Evolutionary conservation across 2,329 filamentous ascomycete species (phyloP).

Genomic region (Diaporthe aspalathi): DNA sequence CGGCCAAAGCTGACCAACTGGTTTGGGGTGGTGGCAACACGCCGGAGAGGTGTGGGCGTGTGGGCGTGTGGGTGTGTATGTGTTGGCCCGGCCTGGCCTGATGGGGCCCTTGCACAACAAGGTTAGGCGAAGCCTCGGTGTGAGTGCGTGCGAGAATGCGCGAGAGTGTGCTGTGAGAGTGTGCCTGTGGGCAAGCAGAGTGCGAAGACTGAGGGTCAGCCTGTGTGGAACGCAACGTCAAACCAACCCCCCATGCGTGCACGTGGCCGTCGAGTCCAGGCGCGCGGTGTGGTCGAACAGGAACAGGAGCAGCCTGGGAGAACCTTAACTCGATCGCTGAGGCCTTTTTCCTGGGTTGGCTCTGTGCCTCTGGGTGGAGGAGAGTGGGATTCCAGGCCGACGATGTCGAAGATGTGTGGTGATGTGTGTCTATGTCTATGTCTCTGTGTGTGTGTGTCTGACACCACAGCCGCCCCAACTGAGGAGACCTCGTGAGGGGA

Average conservation of each 20-base stretch:
- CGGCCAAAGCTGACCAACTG: neutral
- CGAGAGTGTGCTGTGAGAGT: too few relatives aligned
- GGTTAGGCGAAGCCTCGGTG: constrained; percentile 5
- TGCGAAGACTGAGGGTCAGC: neutral
- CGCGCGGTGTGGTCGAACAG: neutral
- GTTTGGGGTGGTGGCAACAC: constrained; percentile 5
- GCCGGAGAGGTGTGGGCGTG: neutral
- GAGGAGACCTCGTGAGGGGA: constrained; percentile 15
- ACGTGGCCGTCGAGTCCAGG: constrained; percentile 1
- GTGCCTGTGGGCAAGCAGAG: constrained; percentile 4
- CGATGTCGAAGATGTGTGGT: neutral
- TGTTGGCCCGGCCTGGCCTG: constrained; percentile 17
- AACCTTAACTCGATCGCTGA: too few relatives aligned
- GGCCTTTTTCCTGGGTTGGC: neutral
- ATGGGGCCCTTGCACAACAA: constrained; percentile 17
- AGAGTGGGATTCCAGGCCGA: neutral
- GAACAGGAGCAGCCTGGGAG: too few relatives aligned
- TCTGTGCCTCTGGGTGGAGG: neutral
- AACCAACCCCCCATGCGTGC: constrained; percentile 11
- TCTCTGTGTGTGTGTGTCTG: too few relatives aligned
- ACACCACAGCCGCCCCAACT: neutral
- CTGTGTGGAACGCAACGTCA: constrained; percentile 23
- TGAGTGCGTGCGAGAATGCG: neutral
- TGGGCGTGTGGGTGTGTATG: neutral
- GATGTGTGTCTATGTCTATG: too few relatives aligned